A percentile compares a stretch with the other conserved stretches of the same genome.
phyloP scores from a whole-genome alignment of 1,284 basidiomycete genomes.

The Cronartium quercuum region DNA sequence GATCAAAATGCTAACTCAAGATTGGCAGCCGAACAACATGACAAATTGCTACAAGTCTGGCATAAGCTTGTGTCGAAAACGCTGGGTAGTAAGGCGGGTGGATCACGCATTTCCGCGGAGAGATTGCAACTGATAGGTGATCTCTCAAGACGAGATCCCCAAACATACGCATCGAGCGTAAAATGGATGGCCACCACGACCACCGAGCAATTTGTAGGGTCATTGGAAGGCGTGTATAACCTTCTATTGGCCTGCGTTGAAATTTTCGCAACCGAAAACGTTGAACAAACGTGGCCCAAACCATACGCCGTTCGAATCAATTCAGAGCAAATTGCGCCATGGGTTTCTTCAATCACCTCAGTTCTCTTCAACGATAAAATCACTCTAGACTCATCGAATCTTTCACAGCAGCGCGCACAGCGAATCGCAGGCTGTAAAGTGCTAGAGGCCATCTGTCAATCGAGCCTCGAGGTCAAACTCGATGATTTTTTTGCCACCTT shows the following conservation, averaged over 20 bases:
- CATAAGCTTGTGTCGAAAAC: not conserved
- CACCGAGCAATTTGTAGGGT: conserved; percentile 1
- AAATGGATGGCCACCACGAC: not conserved
- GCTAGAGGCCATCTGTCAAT: not conserved
- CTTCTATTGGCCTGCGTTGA: conserved; percentile 31
- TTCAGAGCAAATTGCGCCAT: not conserved
- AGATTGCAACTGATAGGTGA: not conserved
- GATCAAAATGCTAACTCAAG: no score
- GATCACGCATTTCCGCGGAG: not conserved
- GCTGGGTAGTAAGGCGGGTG: not conserved
- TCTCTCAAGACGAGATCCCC: not conserved
- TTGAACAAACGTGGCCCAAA: not conserved
- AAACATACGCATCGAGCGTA: not conserved
- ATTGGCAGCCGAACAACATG: not conserved
- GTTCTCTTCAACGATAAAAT: not conserved
- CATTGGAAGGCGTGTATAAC: conserved; percentile 24
- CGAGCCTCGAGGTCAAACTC: not conserved
- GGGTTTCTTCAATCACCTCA: not conserved
- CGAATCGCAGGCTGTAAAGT: conserved; percentile 4
- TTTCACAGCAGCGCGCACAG: not conserved
- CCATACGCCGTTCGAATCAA: not conserved
- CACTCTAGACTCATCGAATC: not conserved
- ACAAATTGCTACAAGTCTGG: not conserved
- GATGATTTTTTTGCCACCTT: conserved; percentile 11
- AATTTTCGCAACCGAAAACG: not conserved